Percentiles rank a stretch among this genome's conserved stretches.
Evolutionary conservation across 331 rosid genomes (phyloP).

Genomic region (Erythrophleum ivorense): DNA sequence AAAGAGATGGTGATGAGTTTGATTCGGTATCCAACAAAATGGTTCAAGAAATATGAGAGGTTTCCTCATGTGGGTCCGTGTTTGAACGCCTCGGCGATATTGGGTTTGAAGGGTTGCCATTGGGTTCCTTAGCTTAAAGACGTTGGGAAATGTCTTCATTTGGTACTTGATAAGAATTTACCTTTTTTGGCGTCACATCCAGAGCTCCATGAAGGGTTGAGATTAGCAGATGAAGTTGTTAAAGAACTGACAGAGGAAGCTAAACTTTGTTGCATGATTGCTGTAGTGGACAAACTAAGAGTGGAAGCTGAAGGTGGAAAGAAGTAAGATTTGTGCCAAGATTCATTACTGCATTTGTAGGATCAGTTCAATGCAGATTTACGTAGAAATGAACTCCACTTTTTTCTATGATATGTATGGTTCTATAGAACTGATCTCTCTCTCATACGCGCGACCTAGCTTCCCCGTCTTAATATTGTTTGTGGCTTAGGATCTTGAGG

Average conservation of each 20-base stretch:
- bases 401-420: background rate
- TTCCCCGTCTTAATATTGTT: background rate
- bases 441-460: background rate
- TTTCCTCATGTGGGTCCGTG: slow-evolving; percentile 83
- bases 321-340: slow-evolving; percentile 17
- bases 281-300: slow-evolving; percentile 61
- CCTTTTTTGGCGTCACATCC: slow-evolving; percentile 75
- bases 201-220: slow-evolving; percentile 76
- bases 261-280: slow-evolving; percentile 56
- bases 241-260: slow-evolving; percentile 65
- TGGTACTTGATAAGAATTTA: slow-evolving; percentile 72
- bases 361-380: background rate
- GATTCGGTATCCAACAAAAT: slow-evolving; percentile 75
- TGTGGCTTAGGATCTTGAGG: background rate
- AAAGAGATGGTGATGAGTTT: slow-evolving; percentile 59
- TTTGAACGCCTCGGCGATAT: slow-evolving; percentile 43
- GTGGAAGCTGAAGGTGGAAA: slow-evolving; percentile 44
- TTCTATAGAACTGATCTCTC: slow-evolving; percentile 9
- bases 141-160: slow-evolving; percentile 57
- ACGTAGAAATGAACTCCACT: background rate
- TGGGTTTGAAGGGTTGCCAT: slow-evolving; percentile 68
- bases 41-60: slow-evolving; percentile 83
- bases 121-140: slow-evolving; percentile 89
- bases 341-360: background rate
- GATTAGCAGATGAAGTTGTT: slow-evolving; percentile 57